Percentiles rank a stretch among this genome's conserved stretches.
Conservation (phyloP, 2,329 filamentous ascomycete species). For the Aureobasidium melanogenum region DNA sequence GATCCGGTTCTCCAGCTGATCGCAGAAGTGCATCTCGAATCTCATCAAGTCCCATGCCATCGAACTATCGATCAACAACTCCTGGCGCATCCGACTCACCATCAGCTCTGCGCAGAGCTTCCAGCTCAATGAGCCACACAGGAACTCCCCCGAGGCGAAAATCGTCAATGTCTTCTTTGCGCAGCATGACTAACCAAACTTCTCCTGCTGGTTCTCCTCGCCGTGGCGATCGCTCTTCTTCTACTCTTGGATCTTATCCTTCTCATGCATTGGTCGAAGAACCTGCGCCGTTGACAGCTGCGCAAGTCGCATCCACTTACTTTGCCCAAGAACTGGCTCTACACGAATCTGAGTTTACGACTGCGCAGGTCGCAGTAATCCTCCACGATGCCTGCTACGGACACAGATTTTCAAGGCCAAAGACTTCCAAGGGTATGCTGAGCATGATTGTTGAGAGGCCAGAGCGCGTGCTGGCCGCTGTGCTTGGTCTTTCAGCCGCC, state of each 20-base stretch:
- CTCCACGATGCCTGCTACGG: conserved; percentile 93
- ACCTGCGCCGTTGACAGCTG: conserved; percentile 39
- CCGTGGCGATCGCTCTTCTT: conserved; percentile 17
- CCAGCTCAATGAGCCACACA: conserved; percentile 8
- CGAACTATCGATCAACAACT: neutral
- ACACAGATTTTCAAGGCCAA: conserved; percentile 79
- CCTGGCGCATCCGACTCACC: neutral
- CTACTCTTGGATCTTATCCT: conserved; percentile 31
- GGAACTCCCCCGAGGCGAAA: conserved; percentile 6
- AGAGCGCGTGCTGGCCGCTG: conserved; percentile 76
- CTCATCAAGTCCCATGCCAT: neutral
- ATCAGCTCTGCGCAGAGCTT: neutral
- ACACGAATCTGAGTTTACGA: conserved; percentile 17
- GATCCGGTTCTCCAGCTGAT: neutral
- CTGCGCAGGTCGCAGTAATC: conserved; percentile 64
- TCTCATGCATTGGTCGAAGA: conserved; percentile 27
- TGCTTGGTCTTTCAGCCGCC: conserved; percentile 73
- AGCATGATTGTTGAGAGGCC: conserved; percentile 85
- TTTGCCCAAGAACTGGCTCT: conserved; percentile 8
- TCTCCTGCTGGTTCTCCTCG: conserved; percentile 3
- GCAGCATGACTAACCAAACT: neutral
- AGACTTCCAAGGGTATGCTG: conserved; percentile 61
- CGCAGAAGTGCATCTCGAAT: neutral
- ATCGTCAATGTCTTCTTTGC: conserved; percentile 7
- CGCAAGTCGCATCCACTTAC: conserved; percentile 46